Base-by-base conservation (phyloP, 495 filamentous ascomycete species). In the Talaromyces thailandensis region DNA sequence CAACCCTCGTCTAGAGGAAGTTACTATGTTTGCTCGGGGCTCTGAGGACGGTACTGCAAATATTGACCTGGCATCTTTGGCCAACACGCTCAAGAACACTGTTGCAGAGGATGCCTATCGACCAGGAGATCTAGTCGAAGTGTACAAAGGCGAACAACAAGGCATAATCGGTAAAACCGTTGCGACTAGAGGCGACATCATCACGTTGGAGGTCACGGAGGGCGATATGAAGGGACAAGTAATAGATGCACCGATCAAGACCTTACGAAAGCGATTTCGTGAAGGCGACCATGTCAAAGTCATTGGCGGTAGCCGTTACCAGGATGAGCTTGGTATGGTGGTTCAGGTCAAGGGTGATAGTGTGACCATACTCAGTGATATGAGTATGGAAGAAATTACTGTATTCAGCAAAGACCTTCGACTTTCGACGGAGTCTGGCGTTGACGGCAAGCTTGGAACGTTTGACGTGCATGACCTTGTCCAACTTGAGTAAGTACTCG, bases 201-300 rank as follows among this genome's bases (percentile, higher is more conserved):
- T 99, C 45, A 92, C 91, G 12, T 80, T 99, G 66, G 77, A 82
- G 66, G 91, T 98, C n/a, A 88, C 84, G 2, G 87, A 93, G 67
- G 95, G 95, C 45, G 86, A 87, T 18, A 79, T 97, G 26, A 79
- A 75, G 48, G 95, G 95, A 16, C 90, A 95, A 68, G 86, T 76
- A 12, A 93, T 98, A 50, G 94, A 98, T 66, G 92, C 95, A 9
- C 93, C 95, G 14, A 86, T 93, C 52, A 96, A 93, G 72, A 89
- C 90, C 43, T 84, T 99, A 2, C 90, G 95, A 62, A 99, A 99
- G 75, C 82, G 87, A 32, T 99, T 99, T 83, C 85, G 80, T 62
- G 84, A 90, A 63, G 95, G 95, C 78, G 94, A 99, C 69, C 95
- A 99, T 70, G 95, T 98, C 78, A 98, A 97, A 74, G 93, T 97